Evolutionary conservation across 2,329 filamentous ascomycete genomes (phyloP).

Genomic region (Penicillium expansum): DNA sequence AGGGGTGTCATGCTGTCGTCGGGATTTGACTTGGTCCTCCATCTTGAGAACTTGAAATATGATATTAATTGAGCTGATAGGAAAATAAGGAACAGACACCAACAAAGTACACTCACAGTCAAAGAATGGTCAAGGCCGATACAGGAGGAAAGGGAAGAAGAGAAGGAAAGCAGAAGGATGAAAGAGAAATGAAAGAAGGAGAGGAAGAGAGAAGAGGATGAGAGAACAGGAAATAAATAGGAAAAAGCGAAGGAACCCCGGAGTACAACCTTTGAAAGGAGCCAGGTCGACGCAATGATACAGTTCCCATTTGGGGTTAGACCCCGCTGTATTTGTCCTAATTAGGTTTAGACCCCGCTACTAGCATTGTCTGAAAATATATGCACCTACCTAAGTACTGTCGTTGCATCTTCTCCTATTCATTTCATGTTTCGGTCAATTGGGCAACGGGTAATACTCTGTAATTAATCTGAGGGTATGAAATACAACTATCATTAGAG

Average conservation of each 20-base stretch:
- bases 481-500: too few species aligned
- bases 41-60: not conserved
- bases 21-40: not conserved
- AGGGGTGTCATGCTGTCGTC: not conserved
- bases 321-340: not conserved
- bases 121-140: not conserved
- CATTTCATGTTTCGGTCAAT: too few species aligned
- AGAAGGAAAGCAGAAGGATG: not conserved
- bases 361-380: not conserved
- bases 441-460: accelerated
- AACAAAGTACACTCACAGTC: not conserved
- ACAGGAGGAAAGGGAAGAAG: not conserved
- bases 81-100: not conserved
- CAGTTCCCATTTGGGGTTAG: constrained; percentile 1
- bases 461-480: too few species aligned
- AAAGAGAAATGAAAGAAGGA: not conserved
- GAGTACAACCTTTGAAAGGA: not conserved
- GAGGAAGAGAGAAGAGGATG: not conserved
- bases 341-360: not conserved
- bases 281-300: not conserved
- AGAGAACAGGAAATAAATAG: not conserved
- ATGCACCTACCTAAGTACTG: too few species aligned
- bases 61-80: not conserved
- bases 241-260: not conserved
- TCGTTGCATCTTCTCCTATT: not conserved